Evolutionary conservation across 2,329 filamentous ascomycete genomes (phyloP), one percentile per base, ranked within the genome.

Genomic region (Ophiognomonia clavigignenti-juglandacearum): DNA sequence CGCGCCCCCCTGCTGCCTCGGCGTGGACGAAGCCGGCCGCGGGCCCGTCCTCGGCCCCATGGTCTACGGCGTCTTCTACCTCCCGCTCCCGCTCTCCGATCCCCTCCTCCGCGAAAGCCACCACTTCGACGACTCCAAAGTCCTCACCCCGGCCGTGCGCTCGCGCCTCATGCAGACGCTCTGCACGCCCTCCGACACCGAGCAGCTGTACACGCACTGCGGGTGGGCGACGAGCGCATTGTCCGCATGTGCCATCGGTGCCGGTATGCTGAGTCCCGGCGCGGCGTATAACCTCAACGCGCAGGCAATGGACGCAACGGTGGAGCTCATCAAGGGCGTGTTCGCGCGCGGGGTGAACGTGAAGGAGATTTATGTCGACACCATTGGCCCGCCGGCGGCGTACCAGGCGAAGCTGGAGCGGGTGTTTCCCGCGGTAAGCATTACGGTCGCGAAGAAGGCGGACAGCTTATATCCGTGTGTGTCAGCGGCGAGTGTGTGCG

Each of bases 71-170:
- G 71, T 83, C 58, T 85, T 84, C 69, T 83, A 78, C 70, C 87
- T 95, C 55, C 95, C 95, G 43, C 66, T 88, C 2, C 75, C 82
- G 0, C 72, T 82, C 23, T 78, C 84, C 22, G 82, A 85, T 61
- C 77, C 85, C 1, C 80, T 96, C 23, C 82, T 97, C 19, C 85
- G 88, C 43, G 68, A 80, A 29, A 81, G 82, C 4, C 85, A 96
- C 71, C 86, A 85, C 71, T 96, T 96, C 69, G 86, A 96, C 73
- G 92, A 97, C 73, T 95, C 87, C 64, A 97, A 97, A 70, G 88
- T 90, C 5, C 80, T 97, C 32, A 95, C 86, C 0, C 80, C 91
- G 0, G 71, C 75, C n/a, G 81, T 92, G 31, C 88, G 92, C 54
- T 84, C 86, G 13, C 67, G 74, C 8, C 78, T 97, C 11, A 78